Evolutionary conservation across 169 alveolate genomes (phyloP), one percentile per base, ranked within the genome.

Genomic region (Besnoitia besnoiti): DNA sequence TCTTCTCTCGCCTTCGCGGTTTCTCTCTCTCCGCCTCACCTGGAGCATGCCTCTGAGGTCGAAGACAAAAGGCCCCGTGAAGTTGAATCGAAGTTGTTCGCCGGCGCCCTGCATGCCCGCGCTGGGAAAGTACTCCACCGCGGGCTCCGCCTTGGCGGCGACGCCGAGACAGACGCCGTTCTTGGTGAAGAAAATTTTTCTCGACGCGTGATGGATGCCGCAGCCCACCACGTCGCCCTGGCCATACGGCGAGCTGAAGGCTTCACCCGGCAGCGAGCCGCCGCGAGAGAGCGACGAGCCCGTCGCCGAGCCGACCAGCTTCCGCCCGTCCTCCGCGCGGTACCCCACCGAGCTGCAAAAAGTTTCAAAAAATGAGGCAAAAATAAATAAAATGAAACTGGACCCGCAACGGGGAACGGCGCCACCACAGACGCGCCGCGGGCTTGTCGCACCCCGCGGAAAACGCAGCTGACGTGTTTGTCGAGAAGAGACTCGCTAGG

Each of bases 171-270:
- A 95, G 51, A 87, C 91, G 19, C 98, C 98, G 90, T 96, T 96
- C 55, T 93, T 93, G 24, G 98, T 96, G 91, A 95, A 96, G 92
- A 96, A 96, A 33, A 96, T 95, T 50, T 95, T 90, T 47, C 94
- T 95, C 44, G 95, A 93, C 82, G 84, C 42, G 89, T 96, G 94
- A 73, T 96, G 95, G 39, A 96, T 95, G 35, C 98, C 98, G 75
- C 97, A 96, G 14, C 98, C 98, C 27, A 96, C 88, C n/a, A 95
- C 95, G 80, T 96, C 98, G 91, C 95, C 94, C 73, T 90, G 77
- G 33, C 96, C 95, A 85, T 95, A 96, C 47, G 96, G 89, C 40
- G 96, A 90, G 59, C 97, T 95, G 73, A 94, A 96, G 61, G 87
- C 55, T 76, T 95, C 98, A 47, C 91, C 61, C 1, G 77, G 76